phyloP scores from a whole-genome alignment of 345 rosid species.

The Eucalyptus regnans region DNA sequence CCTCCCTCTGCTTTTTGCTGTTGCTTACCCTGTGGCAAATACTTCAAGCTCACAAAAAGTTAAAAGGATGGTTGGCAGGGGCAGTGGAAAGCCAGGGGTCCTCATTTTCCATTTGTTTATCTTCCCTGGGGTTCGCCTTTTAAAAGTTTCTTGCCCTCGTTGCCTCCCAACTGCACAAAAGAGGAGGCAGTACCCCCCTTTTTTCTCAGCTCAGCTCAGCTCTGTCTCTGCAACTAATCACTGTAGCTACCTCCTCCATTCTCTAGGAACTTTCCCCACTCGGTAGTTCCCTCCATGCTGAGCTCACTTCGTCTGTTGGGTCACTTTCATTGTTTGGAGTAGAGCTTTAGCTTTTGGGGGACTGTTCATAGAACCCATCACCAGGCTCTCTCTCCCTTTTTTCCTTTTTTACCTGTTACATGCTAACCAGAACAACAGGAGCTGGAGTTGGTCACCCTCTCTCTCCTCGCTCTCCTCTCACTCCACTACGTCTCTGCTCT shows the following conservation, averaged over 20 bases:
- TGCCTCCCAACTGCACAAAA: not conserved
- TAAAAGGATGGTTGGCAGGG: not conserved
- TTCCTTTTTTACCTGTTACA: not conserved
- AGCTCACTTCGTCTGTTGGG: not conserved
- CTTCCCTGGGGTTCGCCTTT: not conserved
- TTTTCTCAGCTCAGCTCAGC: not conserved
- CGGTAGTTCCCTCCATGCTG: not conserved
- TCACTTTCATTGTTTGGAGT: not conserved
- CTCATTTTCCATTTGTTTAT: not conserved
- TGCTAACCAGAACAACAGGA: constrained; percentile 43
- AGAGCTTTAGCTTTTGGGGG: not conserved
- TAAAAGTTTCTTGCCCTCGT: not conserved
- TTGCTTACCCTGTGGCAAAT: not conserved
- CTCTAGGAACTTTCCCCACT: not conserved
- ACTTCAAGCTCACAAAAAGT: not conserved
- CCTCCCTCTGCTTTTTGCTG: not conserved
- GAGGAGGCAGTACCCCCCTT: not conserved
- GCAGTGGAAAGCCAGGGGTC: not conserved
- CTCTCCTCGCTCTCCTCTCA: not conserved
- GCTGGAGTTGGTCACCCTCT: constrained; percentile 59
- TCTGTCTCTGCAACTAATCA: not conserved
- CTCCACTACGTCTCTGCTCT: not conserved
- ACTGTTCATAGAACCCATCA: not conserved
- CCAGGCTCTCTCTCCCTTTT: not conserved
- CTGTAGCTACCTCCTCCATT: not conserved